These are phyloP conservation scores for Acacia concinna DNA, from an alignment of 331 rosid genomes.

Conservation along the genomic window DNA sequence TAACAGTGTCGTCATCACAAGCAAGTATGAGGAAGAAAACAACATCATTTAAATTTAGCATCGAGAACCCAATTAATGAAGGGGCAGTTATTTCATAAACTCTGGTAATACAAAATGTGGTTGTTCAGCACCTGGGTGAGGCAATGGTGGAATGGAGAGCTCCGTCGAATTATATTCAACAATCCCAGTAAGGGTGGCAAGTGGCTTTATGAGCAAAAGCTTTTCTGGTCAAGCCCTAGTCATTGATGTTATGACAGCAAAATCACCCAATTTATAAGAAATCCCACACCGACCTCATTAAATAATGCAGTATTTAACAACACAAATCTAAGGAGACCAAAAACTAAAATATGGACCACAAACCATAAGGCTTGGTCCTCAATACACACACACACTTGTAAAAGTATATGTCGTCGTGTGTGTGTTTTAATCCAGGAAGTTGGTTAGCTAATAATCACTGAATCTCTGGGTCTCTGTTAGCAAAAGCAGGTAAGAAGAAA, in stretches of 20 bases:
- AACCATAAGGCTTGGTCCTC: background rate
- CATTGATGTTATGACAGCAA: slow-evolving; percentile 26
- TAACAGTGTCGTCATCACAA: slow-evolving; percentile 21
- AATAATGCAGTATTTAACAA: slow-evolving; percentile 20
- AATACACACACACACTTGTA: background rate
- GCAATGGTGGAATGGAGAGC: slow-evolving; percentile 24
- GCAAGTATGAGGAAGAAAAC: background rate
- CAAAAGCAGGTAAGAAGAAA: slow-evolving; percentile 22
- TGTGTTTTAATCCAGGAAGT: background rate
- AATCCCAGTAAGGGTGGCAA: slow-evolving; percentile 51
- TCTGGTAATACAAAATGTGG: slow-evolving; percentile 20
- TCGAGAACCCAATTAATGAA: slow-evolving; percentile 20
- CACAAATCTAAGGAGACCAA: slow-evolving; percentile 8
- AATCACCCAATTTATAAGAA: slow-evolving; percentile 23
- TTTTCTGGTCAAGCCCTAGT: slow-evolving; percentile 62
- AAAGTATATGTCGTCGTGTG: background rate
- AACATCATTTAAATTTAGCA: slow-evolving; percentile 13
- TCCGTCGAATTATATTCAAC: slow-evolving; percentile 17
- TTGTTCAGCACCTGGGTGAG: slow-evolving; percentile 28
- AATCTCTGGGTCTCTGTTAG: background rate
- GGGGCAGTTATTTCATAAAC: slow-evolving; percentile 4
- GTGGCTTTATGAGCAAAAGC: slow-evolving; percentile 52
- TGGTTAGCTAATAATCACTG: slow-evolving; percentile 4
- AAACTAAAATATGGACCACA: slow-evolving; percentile 20
- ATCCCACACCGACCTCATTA: slow-evolving; percentile 10